These are phyloP conservation scores for Saitoella complicata DNA, from an alignment of 805 yeast species.

Conservation along the genomic window DNA sequence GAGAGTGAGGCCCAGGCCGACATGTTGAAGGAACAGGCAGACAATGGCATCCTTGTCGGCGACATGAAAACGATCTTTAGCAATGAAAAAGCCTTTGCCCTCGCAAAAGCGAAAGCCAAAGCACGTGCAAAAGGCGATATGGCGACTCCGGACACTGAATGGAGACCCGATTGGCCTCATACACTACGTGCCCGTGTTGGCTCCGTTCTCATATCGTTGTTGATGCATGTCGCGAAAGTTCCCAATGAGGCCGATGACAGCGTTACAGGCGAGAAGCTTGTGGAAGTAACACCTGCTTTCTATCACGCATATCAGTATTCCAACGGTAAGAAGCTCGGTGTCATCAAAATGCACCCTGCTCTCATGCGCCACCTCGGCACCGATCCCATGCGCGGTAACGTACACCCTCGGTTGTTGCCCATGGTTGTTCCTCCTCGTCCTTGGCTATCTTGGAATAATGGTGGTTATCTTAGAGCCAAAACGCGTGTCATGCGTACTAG, in stretches of 20 bases:
- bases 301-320: conserved; percentile 73
- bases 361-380: conserved; percentile 52
- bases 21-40: conserved; percentile 36
- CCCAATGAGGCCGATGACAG: conserved; percentile 73
- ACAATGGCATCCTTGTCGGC: not conserved
- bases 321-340: conserved; percentile 66
- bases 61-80: conserved; percentile 3
- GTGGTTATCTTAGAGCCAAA: conserved; percentile 64
- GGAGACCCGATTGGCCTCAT: conserved; percentile 33
- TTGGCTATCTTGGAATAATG: conserved; percentile 69
- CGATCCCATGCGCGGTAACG: conserved; percentile 44
- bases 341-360: conserved; percentile 56
- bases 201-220: conserved; percentile 53
- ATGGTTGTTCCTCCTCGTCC: conserved; percentile 85
- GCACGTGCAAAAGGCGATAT: not conserved
- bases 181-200: conserved; percentile 58
- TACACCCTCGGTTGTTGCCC: conserved; percentile 76
- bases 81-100: not conserved
- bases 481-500: conserved; percentile 55
- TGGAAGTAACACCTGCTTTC: conserved; percentile 76
- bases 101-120: not conserved
- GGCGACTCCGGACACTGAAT: not conserved
- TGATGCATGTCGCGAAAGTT: conserved; percentile 70
- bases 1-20: conserved; percentile 74
- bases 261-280: conserved; percentile 45